These are phyloP conservation scores for Teratosphaeria zuluensis DNA, from an alignment of 2,329 filamentous ascomycete genomes.

Conservation along the genomic window DNA sequence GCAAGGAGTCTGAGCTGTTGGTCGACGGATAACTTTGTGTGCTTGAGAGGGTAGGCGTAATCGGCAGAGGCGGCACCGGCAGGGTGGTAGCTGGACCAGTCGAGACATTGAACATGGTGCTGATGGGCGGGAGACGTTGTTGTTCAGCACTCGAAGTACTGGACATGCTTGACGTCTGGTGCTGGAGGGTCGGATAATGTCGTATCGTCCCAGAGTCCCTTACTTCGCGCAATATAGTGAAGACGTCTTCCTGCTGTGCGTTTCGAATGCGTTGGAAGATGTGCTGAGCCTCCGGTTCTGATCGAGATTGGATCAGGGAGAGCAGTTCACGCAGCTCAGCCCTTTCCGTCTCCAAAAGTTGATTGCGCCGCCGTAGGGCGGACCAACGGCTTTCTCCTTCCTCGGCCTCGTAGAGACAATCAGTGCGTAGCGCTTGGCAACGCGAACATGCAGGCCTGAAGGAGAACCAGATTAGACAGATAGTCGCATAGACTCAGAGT, in stretches of 20 bases:
- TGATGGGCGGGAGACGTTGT: conserved; percentile 5
- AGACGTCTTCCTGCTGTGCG: conserved; percentile 14
- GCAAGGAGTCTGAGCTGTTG: neutral
- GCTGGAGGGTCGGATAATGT: neutral
- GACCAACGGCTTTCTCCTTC: conserved; percentile 27
- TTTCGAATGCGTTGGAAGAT: conserved; percentile 21
- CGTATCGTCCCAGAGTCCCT: conserved; percentile 1
- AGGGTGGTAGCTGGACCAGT: neutral
- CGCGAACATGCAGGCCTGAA: conserved; percentile 21
- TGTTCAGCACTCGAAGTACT: neutral
- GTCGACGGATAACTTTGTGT: neutral
- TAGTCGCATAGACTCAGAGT: neutral
- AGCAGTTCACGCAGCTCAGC: conserved; percentile 21
- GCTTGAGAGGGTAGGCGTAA: neutral
- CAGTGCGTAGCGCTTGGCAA: conserved; percentile 20
- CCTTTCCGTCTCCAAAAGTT: conserved; percentile 21
- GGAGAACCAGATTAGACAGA: neutral
- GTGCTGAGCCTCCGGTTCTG: conserved; percentile 20
- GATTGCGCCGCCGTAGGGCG: conserved; percentile 22
- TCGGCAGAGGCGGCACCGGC: neutral
- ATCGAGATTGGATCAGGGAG: conserved; percentile 15
- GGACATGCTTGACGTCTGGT: neutral
- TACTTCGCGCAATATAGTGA: conserved; percentile 11
- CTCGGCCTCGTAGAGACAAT: conserved; percentile 24
- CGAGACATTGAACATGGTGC: conserved; percentile 3